Conservation (phyloP, 2,329 filamentous ascomycete genomes). For the Nemania sp. region DNA sequence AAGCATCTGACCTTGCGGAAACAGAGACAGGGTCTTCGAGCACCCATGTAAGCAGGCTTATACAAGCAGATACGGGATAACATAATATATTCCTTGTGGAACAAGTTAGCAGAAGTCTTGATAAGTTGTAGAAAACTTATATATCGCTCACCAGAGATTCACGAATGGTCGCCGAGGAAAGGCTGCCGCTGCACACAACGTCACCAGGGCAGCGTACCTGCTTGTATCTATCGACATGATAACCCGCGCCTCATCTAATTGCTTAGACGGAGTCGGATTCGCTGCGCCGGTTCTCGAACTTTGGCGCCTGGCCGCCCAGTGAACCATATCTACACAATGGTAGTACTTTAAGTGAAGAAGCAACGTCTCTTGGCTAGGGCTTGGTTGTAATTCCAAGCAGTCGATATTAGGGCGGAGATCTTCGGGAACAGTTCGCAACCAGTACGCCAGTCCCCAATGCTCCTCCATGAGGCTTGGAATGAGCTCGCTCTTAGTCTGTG, state of each 20-base stretch:
- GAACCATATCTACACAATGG: constrained; percentile 6
- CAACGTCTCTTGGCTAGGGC: background rate
- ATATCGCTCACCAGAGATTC: background rate
- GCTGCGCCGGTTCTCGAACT: background rate
- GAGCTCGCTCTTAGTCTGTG: background rate
- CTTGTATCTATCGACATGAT: background rate
- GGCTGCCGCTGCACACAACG: background rate
- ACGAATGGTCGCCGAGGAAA: constrained; percentile 3
- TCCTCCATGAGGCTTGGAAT: background rate
- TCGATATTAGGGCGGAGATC: constrained; percentile 4
- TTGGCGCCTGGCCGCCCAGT: constrained; percentile 12
- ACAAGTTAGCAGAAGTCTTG: background rate
- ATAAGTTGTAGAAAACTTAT: background rate
- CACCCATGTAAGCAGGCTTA: constrained; percentile 4
- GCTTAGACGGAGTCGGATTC: background rate
- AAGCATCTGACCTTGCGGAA: constrained; percentile 9
- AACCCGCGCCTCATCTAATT: background rate
- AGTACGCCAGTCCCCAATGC: constrained; percentile 3
- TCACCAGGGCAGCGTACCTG: constrained; percentile 12
- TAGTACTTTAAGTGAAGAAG: constrained; percentile 6
- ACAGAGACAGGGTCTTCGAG: constrained; percentile 6
- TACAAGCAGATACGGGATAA: constrained; percentile 8
- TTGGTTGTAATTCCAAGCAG: background rate
- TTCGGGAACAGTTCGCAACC: background rate
- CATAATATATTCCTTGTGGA: constrained; percentile 11